Evolutionary conservation across 2,329 filamentous ascomycete species (phyloP), one percentile per base, ranked within the genome.

Genomic region (Aspergillus caelatus): DNA sequence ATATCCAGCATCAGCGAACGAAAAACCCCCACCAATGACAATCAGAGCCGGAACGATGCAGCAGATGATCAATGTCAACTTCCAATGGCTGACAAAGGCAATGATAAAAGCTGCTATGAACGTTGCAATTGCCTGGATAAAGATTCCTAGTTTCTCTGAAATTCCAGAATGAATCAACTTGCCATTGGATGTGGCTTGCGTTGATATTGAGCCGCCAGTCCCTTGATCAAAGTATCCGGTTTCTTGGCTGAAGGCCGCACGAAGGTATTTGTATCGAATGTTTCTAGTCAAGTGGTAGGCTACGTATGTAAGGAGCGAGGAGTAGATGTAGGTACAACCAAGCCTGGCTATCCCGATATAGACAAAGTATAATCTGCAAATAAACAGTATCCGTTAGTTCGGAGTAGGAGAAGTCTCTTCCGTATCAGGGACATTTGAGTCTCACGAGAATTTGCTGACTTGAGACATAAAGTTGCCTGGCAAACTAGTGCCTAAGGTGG

Each of bases 321-420:
- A 32, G 52, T 74, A 74, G 34, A 72, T 65, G 46, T 78, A 79
- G 8, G 72, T 72, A 14, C 78, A 62, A 19, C 72, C 61, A 21
- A 79, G 72, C 16, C 73, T 73, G 10, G 69, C 77, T 26, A 77
- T 62, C 16, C 76, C 77, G 30, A 80, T 72, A 55, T 78, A 75
- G 9, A 79, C 68, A 63, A 79, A 78, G 58, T 71, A 78, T n/a
- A 79, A 64, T 21, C 48, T 52, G 28, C 3, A 21, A 48, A n/a
- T 21, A 71, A 26, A 43, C 26, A 23, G 63, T 60, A 56, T 65
- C 60, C 23, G 61, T 52, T 32, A 52, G 48, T 7, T 21, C 12
- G 10, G 16, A 14, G 28, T 30, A 48, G 4, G 19, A n/a, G 21
- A 30, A 19, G 26, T 6, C 8, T 52, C 9, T 30, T 30, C 8